Evolutionary conservation across 2,329 filamentous ascomycete genomes (phyloP).

Genomic region (Fusarium buharicum): DNA sequence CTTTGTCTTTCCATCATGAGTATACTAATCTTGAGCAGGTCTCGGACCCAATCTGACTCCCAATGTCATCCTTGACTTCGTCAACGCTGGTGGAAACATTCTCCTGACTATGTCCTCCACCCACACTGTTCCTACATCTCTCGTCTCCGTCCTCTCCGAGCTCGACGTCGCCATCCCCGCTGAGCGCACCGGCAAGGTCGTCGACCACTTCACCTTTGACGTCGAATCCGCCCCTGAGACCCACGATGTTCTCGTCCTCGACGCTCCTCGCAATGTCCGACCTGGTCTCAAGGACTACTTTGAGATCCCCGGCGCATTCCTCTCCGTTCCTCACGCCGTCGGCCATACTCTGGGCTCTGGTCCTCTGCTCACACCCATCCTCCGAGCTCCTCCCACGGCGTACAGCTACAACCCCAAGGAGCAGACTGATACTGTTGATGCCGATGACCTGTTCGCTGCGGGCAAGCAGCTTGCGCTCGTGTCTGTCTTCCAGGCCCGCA

Average conservation of each 20-base stretch:
- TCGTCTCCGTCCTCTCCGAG: slow-evolving; percentile 84
- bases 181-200: slow-evolving; percentile 84
- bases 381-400: slow-evolving; percentile 83
- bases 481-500: slow-evolving; percentile 89
- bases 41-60: slow-evolving; percentile 90
- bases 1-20: neutral
- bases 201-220: slow-evolving; percentile 98
- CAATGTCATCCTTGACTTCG: slow-evolving; percentile 86
- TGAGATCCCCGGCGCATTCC: slow-evolving; percentile 60
- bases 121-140: slow-evolving; percentile 73
- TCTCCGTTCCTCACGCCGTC: slow-evolving; percentile 85
- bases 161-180: slow-evolving; percentile 88
- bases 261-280: slow-evolving; percentile 72
- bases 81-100: slow-evolving; percentile 92
- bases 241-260: slow-evolving; percentile 88
- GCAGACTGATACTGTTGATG: slow-evolving; percentile 69
- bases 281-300: slow-evolving; percentile 83
- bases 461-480: slow-evolving; percentile 86
- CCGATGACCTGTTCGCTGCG: slow-evolving; percentile 84
- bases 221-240: slow-evolving; percentile 77
- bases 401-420: slow-evolving; percentile 97
- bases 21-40: slow-evolving; percentile 59
- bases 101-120: slow-evolving; percentile 83
- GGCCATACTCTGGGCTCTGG: slow-evolving; percentile 84
- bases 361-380: slow-evolving; percentile 80